Evolutionary conservation across 1,284 basidiomycete genomes (phyloP), one percentile per base, ranked within the genome.

Genomic region (Boletus austroedulis): DNA sequence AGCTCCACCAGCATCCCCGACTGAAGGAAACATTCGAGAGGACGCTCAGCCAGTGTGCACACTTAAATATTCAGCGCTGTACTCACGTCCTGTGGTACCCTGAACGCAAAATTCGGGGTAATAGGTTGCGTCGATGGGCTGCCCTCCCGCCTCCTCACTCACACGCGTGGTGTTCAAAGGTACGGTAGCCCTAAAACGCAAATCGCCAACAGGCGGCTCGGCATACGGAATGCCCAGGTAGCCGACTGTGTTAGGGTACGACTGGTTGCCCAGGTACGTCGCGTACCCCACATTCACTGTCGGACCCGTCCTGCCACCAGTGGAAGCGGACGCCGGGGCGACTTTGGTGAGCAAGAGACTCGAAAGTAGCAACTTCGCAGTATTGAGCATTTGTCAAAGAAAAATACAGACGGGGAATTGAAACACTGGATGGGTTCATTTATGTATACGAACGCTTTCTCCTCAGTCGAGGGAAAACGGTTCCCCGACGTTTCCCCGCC

Each of bases 51-150:
- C 11, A 26, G 29, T 3, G 26, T 28, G 12, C 26, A 51, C 46
- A 21, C 3, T 17, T 11, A 24, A 45, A 14, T 14, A 31, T 12
- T n/a, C n/a, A n/a, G n/a, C n/a, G n/a, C n/a, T 24, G 10, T 21
- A 32, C 49, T 43, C 45, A 62, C 62, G 10, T 36, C 54, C 50
- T 4, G 75, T 81, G 19, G 75, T 78, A 6, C 82, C 82, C 67
- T 86, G 85, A 31, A 86, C 71, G 60, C 84, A 86, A 61, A 82
- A 82, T 4, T 81, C 70, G 0, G 83, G 82, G 63, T 85, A 80
- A 21, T 72, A 61, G 1, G 76, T 80, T 7, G 80, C 80, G 62
- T 82, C 75, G 64, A 82, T 75, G 10, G 86, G 65, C 29, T 70
- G 43, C 3, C 78, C 79, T 11, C 65, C 64, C 3, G 73, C 62